Evolutionary conservation across 352 stramenopile species (phyloP), one percentile per base, ranked within the genome.

Genomic region (Pythium vanterpoolii): DNA sequence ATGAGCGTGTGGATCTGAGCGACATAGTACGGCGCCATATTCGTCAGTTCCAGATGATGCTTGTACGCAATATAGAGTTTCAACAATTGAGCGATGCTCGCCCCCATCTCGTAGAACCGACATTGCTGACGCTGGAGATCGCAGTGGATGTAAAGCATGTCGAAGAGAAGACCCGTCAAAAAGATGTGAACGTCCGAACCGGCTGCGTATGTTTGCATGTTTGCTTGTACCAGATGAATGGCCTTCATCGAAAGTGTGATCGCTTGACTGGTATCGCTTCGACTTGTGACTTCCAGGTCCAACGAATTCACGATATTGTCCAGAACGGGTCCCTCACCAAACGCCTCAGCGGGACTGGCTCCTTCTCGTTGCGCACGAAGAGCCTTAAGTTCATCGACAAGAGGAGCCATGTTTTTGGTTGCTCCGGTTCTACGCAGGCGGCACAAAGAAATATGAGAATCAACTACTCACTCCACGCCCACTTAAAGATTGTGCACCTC

Each of bases 121-220:
- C 75, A 85, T 45, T 92, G 79, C 36, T 86, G 60, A 1, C 54
- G 53, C 26, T 85, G 70, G 13, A 90, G 56, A n/a, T 72, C 55
- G 28, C 83, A 92, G 48, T 87, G 85, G 31, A 76, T 45, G 47
- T 84, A 65, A 1, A 90, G 68, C 78, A 87, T 83, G 56, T 92
- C 83, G 43, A 92, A 86, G 26, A 92, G 61, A 8, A 71, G 73
- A 10, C 66, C 75, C 26, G 85, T 66, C 38, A 90, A 66, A 59
- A 92, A 70, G 2, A 76, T 27, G 26, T 79, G 63, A 10, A 86
- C 59, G 21, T 70, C 68, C 2, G 67, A 62, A 42, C 73, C 64
- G 7, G 62, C n/a, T 5, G 61, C 38, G 38, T 79, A 80, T 30
- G 55, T 66, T 27, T 77, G 66, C 11, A 90, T 33, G 24, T 78